A percentile compares a stretch with the other conserved stretches of the same genome.
Evolutionary conservation across 73 alveolate species (phyloP).

Genomic region (Urostyla sp.): DNA sequence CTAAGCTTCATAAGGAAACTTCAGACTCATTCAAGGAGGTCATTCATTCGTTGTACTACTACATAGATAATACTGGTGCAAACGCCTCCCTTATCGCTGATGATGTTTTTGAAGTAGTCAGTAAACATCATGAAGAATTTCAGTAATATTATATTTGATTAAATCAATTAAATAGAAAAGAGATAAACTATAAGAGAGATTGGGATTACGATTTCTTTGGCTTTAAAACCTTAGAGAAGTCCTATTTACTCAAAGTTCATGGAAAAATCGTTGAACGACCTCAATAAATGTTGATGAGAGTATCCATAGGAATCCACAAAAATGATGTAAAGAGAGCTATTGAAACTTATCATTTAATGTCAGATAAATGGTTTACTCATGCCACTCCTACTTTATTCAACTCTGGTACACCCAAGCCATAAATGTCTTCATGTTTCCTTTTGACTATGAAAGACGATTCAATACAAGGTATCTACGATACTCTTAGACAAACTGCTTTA

Average conservation of each 20-base stretch:
- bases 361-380: constrained; percentile 91
- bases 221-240: constrained; percentile 94
- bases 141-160: no score
- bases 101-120: constrained; percentile 71
- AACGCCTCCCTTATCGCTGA: constrained; percentile 66
- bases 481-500: constrained; percentile 88
- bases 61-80: constrained; percentile 58
- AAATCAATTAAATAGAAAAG: no score
- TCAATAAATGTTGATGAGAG: constrained; percentile 86
- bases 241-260: constrained; percentile 82
- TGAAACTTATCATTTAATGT: constrained; percentile 84
- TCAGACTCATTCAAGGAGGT: constrained; percentile 76
- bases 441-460: constrained; percentile 90
- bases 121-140: constrained; percentile 60
- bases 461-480: constrained; percentile 93
- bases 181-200: constrained; percentile 82
- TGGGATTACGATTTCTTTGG: constrained; percentile 95
- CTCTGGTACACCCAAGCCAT: constrained; percentile 92
- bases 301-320: constrained; percentile 78
- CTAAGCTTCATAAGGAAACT: constrained; percentile 93
- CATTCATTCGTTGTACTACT: constrained; percentile 46
- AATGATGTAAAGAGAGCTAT: constrained; percentile 70
- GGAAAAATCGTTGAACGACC: constrained; percentile 91
- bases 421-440: constrained; percentile 93
- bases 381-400: constrained; percentile 98